These are phyloP conservation scores for Umbelopsis sp. DNA, from an alignment of 371 early-diverging fungal genomes.

Conservation along the genomic window DNA sequence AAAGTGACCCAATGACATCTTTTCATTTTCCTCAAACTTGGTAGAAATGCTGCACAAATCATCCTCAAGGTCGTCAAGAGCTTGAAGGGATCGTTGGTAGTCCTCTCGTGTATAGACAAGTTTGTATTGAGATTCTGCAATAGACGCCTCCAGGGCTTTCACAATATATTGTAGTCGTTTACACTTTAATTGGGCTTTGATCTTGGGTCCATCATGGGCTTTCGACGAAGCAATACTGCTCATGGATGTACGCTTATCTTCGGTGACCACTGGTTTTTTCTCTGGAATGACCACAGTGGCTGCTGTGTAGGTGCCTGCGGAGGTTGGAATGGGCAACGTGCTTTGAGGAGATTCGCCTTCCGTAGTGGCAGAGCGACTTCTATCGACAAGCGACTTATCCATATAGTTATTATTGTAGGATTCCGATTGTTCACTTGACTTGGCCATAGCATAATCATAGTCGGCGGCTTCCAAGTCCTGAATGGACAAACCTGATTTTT, in stretches of 20 bases:
- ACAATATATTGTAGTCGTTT: slow-evolving; percentile 9
- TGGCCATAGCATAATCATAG: not conserved
- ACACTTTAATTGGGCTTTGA: slow-evolving; percentile 1
- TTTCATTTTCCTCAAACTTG: slow-evolving; percentile 33
- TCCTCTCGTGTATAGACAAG: slow-evolving; percentile 19
- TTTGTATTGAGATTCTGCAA: slow-evolving; percentile 11
- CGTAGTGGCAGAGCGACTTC: not conserved
- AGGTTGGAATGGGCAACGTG: not conserved
- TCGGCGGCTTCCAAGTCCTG: not conserved
- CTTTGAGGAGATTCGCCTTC: not conserved
- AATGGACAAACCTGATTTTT: not conserved
- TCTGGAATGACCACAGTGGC: not conserved
- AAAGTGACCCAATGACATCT: slow-evolving; percentile 18
- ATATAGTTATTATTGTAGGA: not conserved
- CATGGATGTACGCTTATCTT: not conserved
- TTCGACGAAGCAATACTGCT: slow-evolving; percentile 3
- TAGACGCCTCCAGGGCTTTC: slow-evolving; percentile 2
- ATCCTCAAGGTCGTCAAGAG: slow-evolving; percentile 20
- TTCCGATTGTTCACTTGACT: not conserved
- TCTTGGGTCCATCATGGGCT: not conserved
- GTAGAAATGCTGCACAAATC: slow-evolving; percentile 13
- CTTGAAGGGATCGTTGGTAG: slow-evolving; percentile 21
- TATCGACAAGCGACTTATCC: not conserved
- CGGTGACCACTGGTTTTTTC: not conserved
- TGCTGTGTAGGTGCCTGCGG: not conserved